Base-by-base conservation (phyloP, 306 rosid species). In the Cucurbita maxima region DNA sequence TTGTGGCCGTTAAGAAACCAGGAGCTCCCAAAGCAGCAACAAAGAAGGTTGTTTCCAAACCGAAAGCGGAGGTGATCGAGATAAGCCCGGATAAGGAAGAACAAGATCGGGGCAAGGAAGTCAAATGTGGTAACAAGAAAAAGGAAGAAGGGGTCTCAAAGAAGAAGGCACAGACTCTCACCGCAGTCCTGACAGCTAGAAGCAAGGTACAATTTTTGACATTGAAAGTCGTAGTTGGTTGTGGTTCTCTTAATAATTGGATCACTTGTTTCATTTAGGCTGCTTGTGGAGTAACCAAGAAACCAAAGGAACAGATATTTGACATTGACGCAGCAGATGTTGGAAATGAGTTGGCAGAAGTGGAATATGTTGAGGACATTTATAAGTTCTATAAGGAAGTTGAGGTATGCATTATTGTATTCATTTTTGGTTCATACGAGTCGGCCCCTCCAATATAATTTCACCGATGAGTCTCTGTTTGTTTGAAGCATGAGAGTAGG, bases 361-460 rank as follows among this genome's bases (percentile, higher is more conserved):
- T 90, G 55, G 98, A 92, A 53, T 92, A 92, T 25, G 74, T 92
- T 25, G 98, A 92, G 40, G 98, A 92, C 48, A 87, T 92, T 5
- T 92, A 92, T 86, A 90, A 82, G 73, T 92, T 88, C 77, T 92
- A 86, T 22, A 92, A 88, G 79, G 70, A 82, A 19, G 86, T 77
- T 48, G 97, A 92, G 96, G 97, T 92, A 87, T 38, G 16, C 43
- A 36, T 74, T 44, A 1, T 7, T 61, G 13, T 37, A 47, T 38
- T 10, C 3, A 3, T 15, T 40, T 19, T 19, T 15, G 30, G 36
- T 18, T n/a, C 5, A 8, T 15, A 15, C 13, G 47, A 43, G 9
- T 6, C 18, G 10, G 34, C 13, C 22, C 13, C 5, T 41, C 0
- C n/a, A 64, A 30, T 30, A 37, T 64, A 61, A 19, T 43, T 19